A percentile compares a stretch with the other conserved stretches of the same genome.
Evolutionary conservation across 1,139 yeast species (phyloP).

Genomic region (Yarrowia galli): DNA sequence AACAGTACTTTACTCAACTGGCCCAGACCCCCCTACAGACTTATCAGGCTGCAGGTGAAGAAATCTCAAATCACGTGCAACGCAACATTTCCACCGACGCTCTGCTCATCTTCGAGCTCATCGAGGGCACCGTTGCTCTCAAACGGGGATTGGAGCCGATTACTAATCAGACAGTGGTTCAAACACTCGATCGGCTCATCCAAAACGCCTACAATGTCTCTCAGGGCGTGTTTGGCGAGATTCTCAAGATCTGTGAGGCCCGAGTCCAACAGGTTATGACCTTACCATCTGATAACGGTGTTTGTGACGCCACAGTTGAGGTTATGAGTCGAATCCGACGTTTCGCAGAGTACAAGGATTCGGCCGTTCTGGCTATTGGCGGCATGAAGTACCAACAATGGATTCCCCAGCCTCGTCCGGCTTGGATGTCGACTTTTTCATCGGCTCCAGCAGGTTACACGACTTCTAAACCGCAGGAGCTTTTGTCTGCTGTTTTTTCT

Average conservation of each 20-base stretch:
- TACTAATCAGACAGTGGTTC: conserved; percentile 42
- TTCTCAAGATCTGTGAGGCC: conserved; percentile 62
- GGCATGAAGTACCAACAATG: conserved; percentile 68
- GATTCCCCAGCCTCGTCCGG: conserved; percentile 59
- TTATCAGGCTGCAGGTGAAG: conserved; percentile 51
- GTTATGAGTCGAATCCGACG: conserved; percentile 67
- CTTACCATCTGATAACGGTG: conserved; percentile 67
- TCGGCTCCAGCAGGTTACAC: conserved; percentile 39
- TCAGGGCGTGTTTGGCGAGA: conserved; percentile 62
- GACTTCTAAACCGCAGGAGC: conserved; percentile 56
- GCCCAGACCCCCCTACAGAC: conserved; percentile 51
- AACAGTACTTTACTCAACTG: conserved; percentile 47
- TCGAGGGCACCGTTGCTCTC: conserved; percentile 44
- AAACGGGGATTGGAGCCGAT: conserved; percentile 42
- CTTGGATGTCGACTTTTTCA: conserved; percentile 45
- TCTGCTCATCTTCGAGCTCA: conserved; percentile 46
- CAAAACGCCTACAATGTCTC: conserved; percentile 43
- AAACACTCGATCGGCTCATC: conserved; percentile 43
- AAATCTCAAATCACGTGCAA: conserved; percentile 48
- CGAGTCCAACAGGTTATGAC: conserved; percentile 56
- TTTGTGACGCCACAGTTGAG: conserved; percentile 74
- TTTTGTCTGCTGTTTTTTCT: conserved; percentile 69
- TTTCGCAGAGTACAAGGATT: conserved; percentile 66
- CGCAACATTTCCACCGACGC: conserved; percentile 45
- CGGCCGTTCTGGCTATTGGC: conserved; percentile 61